Conservation (phyloP, 257 asterid species). For the Petunia axillaris region DNA sequence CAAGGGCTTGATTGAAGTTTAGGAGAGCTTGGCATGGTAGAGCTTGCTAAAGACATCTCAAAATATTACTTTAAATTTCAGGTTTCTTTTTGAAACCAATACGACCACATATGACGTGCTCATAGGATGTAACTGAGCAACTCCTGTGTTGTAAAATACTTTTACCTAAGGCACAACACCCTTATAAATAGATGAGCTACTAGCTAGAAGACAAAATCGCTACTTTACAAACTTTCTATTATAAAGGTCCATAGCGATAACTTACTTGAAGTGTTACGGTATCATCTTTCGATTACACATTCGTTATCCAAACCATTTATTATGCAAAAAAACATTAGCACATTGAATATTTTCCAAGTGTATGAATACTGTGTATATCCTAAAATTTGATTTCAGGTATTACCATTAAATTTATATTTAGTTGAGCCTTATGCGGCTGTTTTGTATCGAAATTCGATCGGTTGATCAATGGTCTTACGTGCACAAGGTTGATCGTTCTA, state of each 20-base stretch:
- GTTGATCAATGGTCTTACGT: no score
- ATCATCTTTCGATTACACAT: not conserved
- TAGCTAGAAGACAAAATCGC: not conserved
- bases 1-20: not conserved
- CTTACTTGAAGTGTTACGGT: not conserved
- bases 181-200: no score
- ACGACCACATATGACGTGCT: conserved; percentile 5
- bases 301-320: not conserved
- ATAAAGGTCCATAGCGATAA: not conserved
- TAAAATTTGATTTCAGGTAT: no score
- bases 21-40: not conserved
- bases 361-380: not conserved
- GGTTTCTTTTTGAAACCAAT: not conserved
- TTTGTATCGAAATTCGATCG: no score
- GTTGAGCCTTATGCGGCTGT: no score
- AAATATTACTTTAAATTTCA: not conserved
- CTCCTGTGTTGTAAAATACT: not conserved
- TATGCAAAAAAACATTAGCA: not conserved
- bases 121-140: not conserved
- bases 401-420: no score
- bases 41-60: not conserved
- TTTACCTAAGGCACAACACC: not conserved
- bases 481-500: no score
- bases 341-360: not conserved
- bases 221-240: not conserved